phyloP scores from a whole-genome alignment of 2,329 filamentous ascomycete genomes.

The Ceratocystis lukuohia region DNA sequence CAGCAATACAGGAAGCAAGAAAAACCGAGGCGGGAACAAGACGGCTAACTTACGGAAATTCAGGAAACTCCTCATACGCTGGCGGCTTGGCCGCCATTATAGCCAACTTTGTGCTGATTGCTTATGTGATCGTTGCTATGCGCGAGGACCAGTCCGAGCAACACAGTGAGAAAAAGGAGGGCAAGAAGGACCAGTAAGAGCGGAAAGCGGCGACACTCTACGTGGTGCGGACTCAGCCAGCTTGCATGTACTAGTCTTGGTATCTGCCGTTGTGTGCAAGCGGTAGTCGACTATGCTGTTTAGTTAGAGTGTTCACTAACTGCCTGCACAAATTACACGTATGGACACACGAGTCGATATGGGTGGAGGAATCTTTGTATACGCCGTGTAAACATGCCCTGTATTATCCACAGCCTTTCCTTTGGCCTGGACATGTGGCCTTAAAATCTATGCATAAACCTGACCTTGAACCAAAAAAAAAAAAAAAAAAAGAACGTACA shows the following conservation, averaged over 20 bases:
- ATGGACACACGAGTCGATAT: not conserved
- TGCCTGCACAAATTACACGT: not conserved
- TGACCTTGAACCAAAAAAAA: not conserved
- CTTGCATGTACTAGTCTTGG: too few species aligned
- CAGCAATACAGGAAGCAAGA: not conserved
- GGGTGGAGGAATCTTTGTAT: too few species aligned
- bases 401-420: not conserved
- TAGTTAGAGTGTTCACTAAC: too few species aligned
- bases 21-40: not conserved
- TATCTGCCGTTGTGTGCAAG: too few species aligned
- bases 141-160: slow-evolving; percentile 56
- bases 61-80: slow-evolving; percentile 79
- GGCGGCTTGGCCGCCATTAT: slow-evolving; percentile 75
- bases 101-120: slow-evolving; percentile 80
- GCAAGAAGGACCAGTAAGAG: slow-evolving; percentile 37
- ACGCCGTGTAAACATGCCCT: too few species aligned
- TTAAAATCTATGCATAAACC: not conserved
- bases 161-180: slow-evolving; percentile 32
- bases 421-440: not conserved
- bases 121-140: slow-evolving; percentile 87
- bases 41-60: not conserved
- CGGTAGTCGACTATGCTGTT: too few species aligned
- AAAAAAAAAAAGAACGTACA: not conserved
- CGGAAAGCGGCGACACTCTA: too few species aligned
- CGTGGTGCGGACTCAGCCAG: too few species aligned